Conservation (phyloP, 140 eudicot species). For the Stevia rebaudiana region DNA sequence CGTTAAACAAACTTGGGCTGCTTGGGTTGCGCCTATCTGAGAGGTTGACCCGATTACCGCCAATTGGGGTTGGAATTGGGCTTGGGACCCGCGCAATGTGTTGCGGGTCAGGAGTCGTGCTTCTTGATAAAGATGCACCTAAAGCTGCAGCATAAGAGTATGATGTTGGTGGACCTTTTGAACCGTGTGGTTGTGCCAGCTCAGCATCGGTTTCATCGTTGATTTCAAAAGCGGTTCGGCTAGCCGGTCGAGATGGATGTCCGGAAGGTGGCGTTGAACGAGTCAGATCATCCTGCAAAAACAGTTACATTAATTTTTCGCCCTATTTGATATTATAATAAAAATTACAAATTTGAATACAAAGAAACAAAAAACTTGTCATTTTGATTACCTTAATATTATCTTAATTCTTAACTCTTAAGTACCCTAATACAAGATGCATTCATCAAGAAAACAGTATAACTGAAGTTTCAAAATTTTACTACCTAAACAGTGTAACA, state of each 20-base stretch:
- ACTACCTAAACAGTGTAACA: not conserved
- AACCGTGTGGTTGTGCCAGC: conserved; percentile 42
- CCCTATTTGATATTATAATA: not conserved
- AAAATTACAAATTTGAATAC: not conserved
- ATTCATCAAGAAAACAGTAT: not conserved
- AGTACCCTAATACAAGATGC: not conserved
- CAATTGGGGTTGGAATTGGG: conserved; percentile 87
- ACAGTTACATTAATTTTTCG: not conserved
- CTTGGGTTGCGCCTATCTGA: conserved; percentile 53
- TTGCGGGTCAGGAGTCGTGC: conserved; percentile 95
- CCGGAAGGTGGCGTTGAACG: conserved; percentile 68
- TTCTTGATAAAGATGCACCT: conserved; percentile 91
- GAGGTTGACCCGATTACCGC: conserved; percentile 54
- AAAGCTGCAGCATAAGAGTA: conserved; percentile 89
- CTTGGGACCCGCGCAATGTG: conserved; percentile 84
- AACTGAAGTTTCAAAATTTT: not conserved
- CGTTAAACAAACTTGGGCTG: conserved; percentile 54
- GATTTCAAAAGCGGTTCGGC: conserved; percentile 76
- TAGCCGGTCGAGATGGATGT: conserved; percentile 88
- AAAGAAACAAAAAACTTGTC: not conserved
- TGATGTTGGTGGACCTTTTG: conserved; percentile 52
- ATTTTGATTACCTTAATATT: not conserved
- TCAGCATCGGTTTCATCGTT: conserved; percentile 58
- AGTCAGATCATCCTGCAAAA: conserved; percentile 67
- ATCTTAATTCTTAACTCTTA: not conserved